These are phyloP conservation scores for Orbilia quercus DNA, from an alignment of 2,329 filamentous ascomycete genomes.

Conservation along the genomic window DNA sequence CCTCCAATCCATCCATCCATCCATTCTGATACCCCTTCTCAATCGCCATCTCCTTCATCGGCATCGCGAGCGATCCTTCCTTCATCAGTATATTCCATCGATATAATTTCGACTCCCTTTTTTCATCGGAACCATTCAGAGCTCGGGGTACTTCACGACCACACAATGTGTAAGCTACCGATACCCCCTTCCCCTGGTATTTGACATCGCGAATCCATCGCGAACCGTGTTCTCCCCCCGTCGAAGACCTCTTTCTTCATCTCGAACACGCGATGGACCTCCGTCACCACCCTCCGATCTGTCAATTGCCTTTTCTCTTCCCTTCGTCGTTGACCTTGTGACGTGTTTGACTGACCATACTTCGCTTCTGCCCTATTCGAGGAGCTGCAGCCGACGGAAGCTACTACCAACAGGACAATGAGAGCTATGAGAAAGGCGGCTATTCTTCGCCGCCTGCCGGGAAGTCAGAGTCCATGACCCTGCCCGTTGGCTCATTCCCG, in stretches of 20 bases:
- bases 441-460: conserved; percentile 48
- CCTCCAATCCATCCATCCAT: conserved; percentile 6
- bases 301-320: conserved; percentile 29
- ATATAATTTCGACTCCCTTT: conserved; percentile 11
- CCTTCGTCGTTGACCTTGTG: conserved; percentile 18
- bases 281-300: background rate
- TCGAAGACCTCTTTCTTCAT: conserved; percentile 17
- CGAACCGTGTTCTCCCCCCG: conserved; percentile 15
- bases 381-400: conserved; percentile 52
- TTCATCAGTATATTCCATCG: conserved; percentile 20
- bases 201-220: conserved; percentile 35
- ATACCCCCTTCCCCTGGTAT: conserved; percentile 27
- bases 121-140: conserved; percentile 5
- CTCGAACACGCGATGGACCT: conserved; percentile 33
- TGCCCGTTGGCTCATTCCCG: conserved; percentile 42
- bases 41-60: conserved; percentile 20
- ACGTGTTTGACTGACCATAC: conserved; percentile 54
- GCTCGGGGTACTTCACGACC: conserved; percentile 45
- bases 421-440: conserved; percentile 24
- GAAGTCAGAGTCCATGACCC: conserved; percentile 50
- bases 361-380: conserved; percentile 31
- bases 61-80: conserved; percentile 45
- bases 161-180: conserved; percentile 53
- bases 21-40: conserved; percentile 29
- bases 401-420: conserved; percentile 52